These are phyloP conservation scores for Narthecium ossifragum DNA, from an alignment of 106 monocot genomes.

Conservation along the genomic window DNA sequence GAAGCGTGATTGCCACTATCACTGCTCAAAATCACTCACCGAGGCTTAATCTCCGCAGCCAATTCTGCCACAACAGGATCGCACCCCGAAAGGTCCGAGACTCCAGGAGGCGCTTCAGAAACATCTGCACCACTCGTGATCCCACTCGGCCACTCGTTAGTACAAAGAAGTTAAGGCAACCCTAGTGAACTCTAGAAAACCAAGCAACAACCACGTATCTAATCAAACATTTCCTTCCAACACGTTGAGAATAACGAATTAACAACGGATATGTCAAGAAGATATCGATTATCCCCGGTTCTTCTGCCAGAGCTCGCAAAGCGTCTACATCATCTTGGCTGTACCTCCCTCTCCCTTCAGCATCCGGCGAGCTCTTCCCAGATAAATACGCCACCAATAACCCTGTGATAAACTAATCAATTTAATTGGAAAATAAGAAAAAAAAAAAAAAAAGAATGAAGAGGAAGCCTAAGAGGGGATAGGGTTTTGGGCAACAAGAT, in stretches of 20 bases:
- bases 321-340: constrained; percentile 85
- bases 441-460: neutral
- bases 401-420: constrained; percentile 25
- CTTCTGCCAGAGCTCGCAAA: constrained; percentile 73
- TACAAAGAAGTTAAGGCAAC: constrained; percentile 47
- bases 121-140: constrained; percentile 51
- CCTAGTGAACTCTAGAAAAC: neutral
- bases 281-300: constrained; percentile 68
- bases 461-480: neutral
- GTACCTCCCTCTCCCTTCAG: constrained; percentile 42
- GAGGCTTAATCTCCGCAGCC: constrained; percentile 76
- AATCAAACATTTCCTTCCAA: neutral
- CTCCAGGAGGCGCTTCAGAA: constrained; percentile 28
- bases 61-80: constrained; percentile 62
- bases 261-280: constrained; percentile 86
- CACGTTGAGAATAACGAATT: too few relatives aligned
- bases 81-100: constrained; percentile 44
- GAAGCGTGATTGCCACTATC: too few relatives aligned
- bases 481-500: neutral
- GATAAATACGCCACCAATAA: constrained; percentile 66
- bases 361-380: constrained; percentile 28
- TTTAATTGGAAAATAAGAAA: neutral
- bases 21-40: constrained; percentile 51
- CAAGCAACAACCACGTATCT: neutral
- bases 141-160: constrained; percentile 96